Conservation (phyloP, 306 rosid species). For the Corylus heterophylla region DNA sequence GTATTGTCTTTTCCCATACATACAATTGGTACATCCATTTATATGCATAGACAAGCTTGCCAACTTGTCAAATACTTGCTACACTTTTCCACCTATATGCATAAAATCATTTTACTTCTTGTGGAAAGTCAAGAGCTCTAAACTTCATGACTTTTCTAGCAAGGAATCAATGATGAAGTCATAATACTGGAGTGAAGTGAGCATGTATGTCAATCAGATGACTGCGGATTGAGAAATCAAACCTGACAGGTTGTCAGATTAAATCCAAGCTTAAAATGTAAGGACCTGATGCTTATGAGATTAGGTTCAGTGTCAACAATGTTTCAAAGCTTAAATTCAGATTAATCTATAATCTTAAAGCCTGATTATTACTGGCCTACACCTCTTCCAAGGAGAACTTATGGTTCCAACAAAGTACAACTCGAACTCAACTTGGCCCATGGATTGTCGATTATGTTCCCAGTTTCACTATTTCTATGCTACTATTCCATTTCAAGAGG, state of each 20-base stretch:
- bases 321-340: neutral
- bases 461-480: neutral
- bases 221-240: neutral
- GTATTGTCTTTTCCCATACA: neutral
- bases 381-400: neutral
- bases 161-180: neutral
- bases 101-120: neutral
- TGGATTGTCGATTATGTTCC: neutral
- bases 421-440: neutral
- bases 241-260: neutral
- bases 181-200: neutral
- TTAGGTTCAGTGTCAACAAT: neutral
- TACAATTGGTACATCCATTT: neutral
- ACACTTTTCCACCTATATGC: neutral
- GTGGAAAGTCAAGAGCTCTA: neutral
- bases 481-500: neutral
- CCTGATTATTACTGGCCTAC: neutral
- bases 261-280: neutral
- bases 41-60: slow-evolving; percentile 4
- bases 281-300: neutral
- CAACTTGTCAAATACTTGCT: neutral
- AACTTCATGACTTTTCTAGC: neutral
- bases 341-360: neutral
- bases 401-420: neutral
- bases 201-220: neutral